phyloP scores from a whole-genome alignment of 352 stramenopile genomes.

The Halophytophthora polymorphica region DNA sequence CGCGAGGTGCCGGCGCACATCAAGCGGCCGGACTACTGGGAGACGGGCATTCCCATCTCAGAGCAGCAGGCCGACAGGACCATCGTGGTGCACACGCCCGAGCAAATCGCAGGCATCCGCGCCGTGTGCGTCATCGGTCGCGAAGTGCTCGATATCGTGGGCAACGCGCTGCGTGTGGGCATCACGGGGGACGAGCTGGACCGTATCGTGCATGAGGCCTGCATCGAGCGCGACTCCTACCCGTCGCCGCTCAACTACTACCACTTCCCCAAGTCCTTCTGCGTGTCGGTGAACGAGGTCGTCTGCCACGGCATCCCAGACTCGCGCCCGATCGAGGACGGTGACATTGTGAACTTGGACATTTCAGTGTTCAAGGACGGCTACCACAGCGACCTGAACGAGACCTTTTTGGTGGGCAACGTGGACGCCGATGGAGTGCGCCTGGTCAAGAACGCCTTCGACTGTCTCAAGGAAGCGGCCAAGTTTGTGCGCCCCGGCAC shows the following conservation, averaged over 20 bases:
- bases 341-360: conserved; percentile 99
- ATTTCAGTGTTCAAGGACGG: conserved; percentile 97
- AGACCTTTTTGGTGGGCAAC: conserved; percentile 97
- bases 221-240: conserved; percentile 92
- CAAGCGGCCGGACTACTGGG: conserved; percentile 88
- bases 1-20: conserved; percentile 77
- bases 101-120: conserved; percentile 94
- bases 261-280: conserved; percentile 95
- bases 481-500: conserved; percentile 92
- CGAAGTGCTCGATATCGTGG: conserved; percentile 96
- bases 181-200: conserved; percentile 98
- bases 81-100: conserved; percentile 92
- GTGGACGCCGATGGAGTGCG: conserved; percentile 90
- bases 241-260: conserved; percentile 98
- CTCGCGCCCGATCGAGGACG: conserved; percentile 91
- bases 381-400: conserved; percentile 97
- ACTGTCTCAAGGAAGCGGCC: conserved; percentile 87
- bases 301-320: conserved; percentile 98
- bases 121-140: conserved; percentile 83
- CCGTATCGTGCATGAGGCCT: conserved; percentile 92
- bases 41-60: conserved; percentile 69
- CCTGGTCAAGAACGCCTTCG: conserved; percentile 95
- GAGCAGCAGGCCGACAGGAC: conserved; percentile 63
- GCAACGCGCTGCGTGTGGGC: conserved; percentile 79
- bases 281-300: conserved; percentile 92